Evolutionary conservation across 306 rosid genomes (phyloP), one percentile per base, ranked within the genome.

Genomic region (Cicer yamashitae): DNA sequence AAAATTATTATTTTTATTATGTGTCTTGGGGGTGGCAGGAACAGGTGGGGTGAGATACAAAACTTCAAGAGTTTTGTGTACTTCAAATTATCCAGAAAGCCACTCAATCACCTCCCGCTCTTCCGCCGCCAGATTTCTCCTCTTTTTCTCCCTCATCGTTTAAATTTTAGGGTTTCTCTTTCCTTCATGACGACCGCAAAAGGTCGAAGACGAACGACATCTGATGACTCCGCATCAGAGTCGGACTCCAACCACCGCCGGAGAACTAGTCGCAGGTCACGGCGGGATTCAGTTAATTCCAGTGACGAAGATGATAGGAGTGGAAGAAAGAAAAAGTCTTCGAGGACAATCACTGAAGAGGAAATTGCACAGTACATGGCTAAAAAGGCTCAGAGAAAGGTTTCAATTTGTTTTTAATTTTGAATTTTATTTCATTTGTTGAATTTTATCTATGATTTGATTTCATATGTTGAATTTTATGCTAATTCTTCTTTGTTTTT

Each of bases 371-470:
- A 88, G 82, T 93, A 93, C 74, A 9, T 88, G 87, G 78, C 97
- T 10, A 91, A 84, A 86, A 91, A 88, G 76, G 98, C 97, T 5
- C 93, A 93, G 84, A 77, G 87, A 44, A 93, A 91, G 96, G 98
- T 93, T 58, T 40, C 30, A 10, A 7, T 43, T 9, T 30, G 37
- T 30, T 30, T 43, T 43, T 7, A 43, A 43, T 43, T 43, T 43
- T 30, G 5, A 30, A 40, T 30, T 30, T 22, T 12, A 43, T 60
- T 52, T 37, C 10, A 38, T 58, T 2, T 1, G 18, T 43, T 30
- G 5, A 30, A 40, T 30, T 30, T 40, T 12, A 43, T 60, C 46
- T 38, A 38, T 59, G 4, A 8, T 77, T 77, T 50, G 56, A 53
- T 57, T 73, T 63, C 67, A 48, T 11, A 25, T 67, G 17, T 41